Evolutionary conservation across 768 basidiomycete genomes (phyloP).

Genomic region (Mycena rosella): DNA sequence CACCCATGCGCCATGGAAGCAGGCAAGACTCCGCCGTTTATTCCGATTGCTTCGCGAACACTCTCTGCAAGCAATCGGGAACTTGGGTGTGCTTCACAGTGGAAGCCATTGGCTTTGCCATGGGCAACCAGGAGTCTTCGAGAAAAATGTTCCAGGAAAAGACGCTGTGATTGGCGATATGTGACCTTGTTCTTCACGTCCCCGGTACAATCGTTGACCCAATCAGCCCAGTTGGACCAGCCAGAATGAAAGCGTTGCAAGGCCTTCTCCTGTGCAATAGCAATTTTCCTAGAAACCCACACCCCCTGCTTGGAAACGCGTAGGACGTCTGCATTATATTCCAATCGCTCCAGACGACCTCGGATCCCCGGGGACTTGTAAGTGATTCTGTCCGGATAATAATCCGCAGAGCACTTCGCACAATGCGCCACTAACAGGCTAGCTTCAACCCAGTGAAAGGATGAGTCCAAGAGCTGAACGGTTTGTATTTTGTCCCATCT

Average conservation of each 20-base stretch:
- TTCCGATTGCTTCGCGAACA: neutral
- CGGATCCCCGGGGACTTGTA: neutral
- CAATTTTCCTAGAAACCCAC: constrained; percentile 42
- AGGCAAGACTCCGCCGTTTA: neutral
- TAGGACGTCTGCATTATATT: constrained; percentile 37
- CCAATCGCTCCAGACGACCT: constrained; percentile 11
- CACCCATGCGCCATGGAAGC: constrained; percentile 6
- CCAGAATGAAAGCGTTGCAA: constrained; percentile 41
- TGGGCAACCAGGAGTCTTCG: constrained; percentile 43
- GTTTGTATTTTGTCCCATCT: neutral
- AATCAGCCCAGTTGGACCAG: constrained; percentile 46
- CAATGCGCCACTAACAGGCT: constrained; percentile 20
- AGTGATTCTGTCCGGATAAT: constrained; percentile 39
- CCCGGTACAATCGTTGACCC: constrained; percentile 38
- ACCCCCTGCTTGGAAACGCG: constrained; percentile 44
- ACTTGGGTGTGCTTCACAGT: neutral
- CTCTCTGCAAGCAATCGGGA: neutral
- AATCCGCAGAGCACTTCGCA: constrained; percentile 36
- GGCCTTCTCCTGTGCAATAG: constrained; percentile 42
- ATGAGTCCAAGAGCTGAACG: constrained; percentile 6
- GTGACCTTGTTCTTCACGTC: constrained; percentile 24
- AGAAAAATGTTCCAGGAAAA: constrained; percentile 26
- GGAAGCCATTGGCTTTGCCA: neutral
- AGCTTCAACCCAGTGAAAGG: constrained; percentile 22
- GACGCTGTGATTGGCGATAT: constrained; percentile 39